phyloP scores from a whole-genome alignment of 192 early-diverging fungal genomes.

The Lobosporangium transversale region DNA sequence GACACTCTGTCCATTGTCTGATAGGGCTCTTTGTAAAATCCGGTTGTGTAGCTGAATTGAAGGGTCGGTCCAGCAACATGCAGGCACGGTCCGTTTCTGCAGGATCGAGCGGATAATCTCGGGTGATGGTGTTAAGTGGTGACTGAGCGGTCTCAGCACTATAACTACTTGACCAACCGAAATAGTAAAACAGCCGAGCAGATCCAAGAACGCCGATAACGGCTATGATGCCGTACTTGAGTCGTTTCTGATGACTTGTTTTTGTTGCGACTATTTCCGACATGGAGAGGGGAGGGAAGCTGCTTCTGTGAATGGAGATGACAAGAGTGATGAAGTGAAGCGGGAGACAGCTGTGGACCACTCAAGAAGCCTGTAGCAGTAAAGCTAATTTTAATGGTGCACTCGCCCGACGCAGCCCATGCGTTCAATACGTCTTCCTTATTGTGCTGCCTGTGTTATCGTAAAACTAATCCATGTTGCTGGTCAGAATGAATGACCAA shows the following conservation, averaged over 20 bases:
- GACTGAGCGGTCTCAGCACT: neutral
- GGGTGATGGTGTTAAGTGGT: neutral
- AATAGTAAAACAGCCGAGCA: constrained; percentile 14
- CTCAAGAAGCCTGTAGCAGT: no score
- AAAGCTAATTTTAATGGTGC: no score
- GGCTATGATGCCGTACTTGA: constrained; percentile 15
- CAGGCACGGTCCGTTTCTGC: constrained; percentile 32
- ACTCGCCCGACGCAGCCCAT: no score
- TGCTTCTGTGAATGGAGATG: neutral
- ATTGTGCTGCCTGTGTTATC: no score
- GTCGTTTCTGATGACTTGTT: neutral
- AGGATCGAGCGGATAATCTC: constrained; percentile 7
- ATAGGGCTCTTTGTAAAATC: constrained; percentile 19
- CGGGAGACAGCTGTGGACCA: neutral
- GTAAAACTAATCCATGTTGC: no score
- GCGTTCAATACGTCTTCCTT: neutral
- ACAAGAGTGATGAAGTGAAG: neutral
- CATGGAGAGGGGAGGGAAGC: neutral
- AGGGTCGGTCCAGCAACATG: constrained; percentile 30
- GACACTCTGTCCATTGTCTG: constrained; percentile 28
- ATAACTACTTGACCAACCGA: constrained; percentile 13
- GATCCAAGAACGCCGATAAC: constrained; percentile 14
- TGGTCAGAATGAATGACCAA: no score
- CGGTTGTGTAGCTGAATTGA: constrained; percentile 7
- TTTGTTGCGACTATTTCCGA: neutral